A percentile compares a stretch with the other conserved stretches of the same genome.
Conservation (phyloP, 1,284 basidiomycete species). For the Phylloporus gajari region DNA sequence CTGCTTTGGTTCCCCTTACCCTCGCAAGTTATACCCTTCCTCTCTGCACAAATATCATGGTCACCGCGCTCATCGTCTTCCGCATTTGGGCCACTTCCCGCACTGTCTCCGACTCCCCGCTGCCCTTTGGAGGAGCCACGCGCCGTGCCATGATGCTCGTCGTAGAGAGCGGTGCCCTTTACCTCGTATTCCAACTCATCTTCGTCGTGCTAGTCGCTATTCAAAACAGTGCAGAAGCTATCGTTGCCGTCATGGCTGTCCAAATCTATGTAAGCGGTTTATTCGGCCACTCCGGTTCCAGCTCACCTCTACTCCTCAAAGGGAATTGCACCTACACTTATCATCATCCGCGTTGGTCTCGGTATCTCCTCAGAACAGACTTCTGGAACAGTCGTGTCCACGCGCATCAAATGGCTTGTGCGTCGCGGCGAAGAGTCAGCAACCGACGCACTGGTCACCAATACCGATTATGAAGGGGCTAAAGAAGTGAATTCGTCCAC, state of each 20-base stretch:
- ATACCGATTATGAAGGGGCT: slow-evolving; percentile 30
- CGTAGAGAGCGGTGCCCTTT: slow-evolving; percentile 54
- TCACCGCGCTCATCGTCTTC: slow-evolving; percentile 51
- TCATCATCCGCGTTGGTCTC: slow-evolving; percentile 45
- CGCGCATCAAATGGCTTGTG: slow-evolving; percentile 35
- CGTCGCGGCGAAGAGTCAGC: slow-evolving; percentile 21
- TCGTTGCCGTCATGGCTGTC: slow-evolving; percentile 50
- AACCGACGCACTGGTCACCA: slow-evolving; percentile 32
- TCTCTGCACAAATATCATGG: slow-evolving; percentile 50
- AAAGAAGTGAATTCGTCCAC: slow-evolving; percentile 25
- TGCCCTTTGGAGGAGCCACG: no score
- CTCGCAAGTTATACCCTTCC: slow-evolving; percentile 49
- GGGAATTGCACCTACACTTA: slow-evolving; percentile 48
- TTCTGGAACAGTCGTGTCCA: slow-evolving; percentile 28
- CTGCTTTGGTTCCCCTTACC: slow-evolving; percentile 43
- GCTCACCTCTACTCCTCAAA: slow-evolving; percentile 14
- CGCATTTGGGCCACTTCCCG: slow-evolving; percentile 48
- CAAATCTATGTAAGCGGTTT: slow-evolving; percentile 52
- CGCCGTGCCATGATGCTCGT: slow-evolving; percentile 46
- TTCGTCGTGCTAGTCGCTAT: slow-evolving; percentile 52
- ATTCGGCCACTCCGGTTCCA: neutral
- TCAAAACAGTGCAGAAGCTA: slow-evolving; percentile 46
- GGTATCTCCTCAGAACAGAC: slow-evolving; percentile 43
- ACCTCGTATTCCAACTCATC: slow-evolving; percentile 51
- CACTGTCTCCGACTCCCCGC: slow-evolving; percentile 6